Base-by-base conservation (phyloP, 73 alveolate species). In the Breviolum minutum region DNA sequence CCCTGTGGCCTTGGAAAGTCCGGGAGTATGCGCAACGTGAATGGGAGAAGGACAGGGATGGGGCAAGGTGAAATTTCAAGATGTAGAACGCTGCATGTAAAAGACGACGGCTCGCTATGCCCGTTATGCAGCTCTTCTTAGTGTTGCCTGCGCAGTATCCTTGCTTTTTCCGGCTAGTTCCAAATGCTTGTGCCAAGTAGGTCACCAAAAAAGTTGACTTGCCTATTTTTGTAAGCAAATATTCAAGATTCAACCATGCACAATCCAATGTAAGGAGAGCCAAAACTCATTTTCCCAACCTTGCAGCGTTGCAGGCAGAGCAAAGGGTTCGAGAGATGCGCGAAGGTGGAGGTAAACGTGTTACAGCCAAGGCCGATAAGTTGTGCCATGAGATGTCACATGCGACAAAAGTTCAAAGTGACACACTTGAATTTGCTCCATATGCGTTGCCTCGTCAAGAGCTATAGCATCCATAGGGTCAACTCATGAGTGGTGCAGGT, bases 21-120 rank as follows among this genome's bases (percentile, higher is more conserved):
- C 91, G 98, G 80, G 98, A 93, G 92, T 79, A 77, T 76, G 98
- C 98, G 29, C 92, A 77, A 82, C 91, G 98, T 54, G 98, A 93
- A 83, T 60, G 30, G 63, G 98, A 93, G 92, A 79, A 93, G 98
- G 98, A 13, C 30, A 11, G 64, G 40, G 24, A 68, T 14, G 77
- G n/a, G 24, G 77, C 77, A 17, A 17, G 24, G 77, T 68, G n/a
- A 14, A 68, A 17, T 22, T 22, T 68, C 2, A 22, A 4, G 77
- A 66, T 66, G 74, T 13, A 13, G 24, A 68, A 22, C 8, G 77
- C 1, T 14, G n/a, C 77, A 68, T 14, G 77, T 14, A 68, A 22
- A 17, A 17, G 11, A 40, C 54, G 3, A 2, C 54, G 54, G 54
- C 54, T 40, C 54, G 54, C 3, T 40, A 40, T 3, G 54, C 54